Evolutionary conservation across 75 land plant species (phyloP).

Genomic region (Adiantum capillusveneris): DNA sequence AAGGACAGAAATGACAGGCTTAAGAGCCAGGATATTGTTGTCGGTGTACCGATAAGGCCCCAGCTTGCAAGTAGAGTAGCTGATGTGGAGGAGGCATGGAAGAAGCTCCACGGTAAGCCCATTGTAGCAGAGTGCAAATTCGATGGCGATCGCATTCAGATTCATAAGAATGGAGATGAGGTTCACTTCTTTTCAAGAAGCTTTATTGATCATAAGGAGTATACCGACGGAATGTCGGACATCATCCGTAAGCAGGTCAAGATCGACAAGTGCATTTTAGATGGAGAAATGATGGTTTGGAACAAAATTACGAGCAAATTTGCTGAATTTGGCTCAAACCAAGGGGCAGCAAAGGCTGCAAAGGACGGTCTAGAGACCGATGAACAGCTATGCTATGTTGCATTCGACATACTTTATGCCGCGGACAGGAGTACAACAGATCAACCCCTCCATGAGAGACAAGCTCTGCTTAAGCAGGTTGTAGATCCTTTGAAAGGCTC

Average conservation of each 20-base stretch:
- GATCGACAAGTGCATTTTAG: slow-evolving; percentile 76
- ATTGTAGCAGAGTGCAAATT: slow-evolving; percentile 94
- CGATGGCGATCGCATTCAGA: slow-evolving; percentile 96
- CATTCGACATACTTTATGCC: slow-evolving; percentile 83
- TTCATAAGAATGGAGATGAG: slow-evolving; percentile 80
- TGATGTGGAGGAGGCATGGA: slow-evolving; percentile 81
- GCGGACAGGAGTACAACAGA: slow-evolving; percentile 91
- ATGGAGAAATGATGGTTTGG: slow-evolving; percentile 99
- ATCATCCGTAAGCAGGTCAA: slow-evolving; percentile 49
- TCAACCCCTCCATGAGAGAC: slow-evolving; percentile 69
- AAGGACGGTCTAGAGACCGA: slow-evolving; percentile 70
- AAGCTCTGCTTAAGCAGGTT: slow-evolving; percentile 54
- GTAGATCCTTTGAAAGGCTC: slow-evolving; percentile 68
- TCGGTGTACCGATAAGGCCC: slow-evolving; percentile 86
- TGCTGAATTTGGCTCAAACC: slow-evolving; percentile 95
- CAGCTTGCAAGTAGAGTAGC: slow-evolving; percentile 72
- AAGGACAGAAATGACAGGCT: slow-evolving; percentile 59
- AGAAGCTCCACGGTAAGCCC: slow-evolving; percentile 77
- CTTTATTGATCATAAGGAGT: slow-evolving; percentile 84
- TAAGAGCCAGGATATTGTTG: slow-evolving; percentile 88
- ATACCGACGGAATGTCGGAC: slow-evolving; percentile 52
- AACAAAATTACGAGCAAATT: slow-evolving; percentile 54
- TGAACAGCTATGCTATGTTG: slow-evolving; percentile 78
- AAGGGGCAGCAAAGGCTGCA: slow-evolving; percentile 84
- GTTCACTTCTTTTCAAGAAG: slow-evolving; percentile 88